Base-by-base conservation (phyloP, 371 early-diverging fungal genomes). In the Mucor piriformis region DNA sequence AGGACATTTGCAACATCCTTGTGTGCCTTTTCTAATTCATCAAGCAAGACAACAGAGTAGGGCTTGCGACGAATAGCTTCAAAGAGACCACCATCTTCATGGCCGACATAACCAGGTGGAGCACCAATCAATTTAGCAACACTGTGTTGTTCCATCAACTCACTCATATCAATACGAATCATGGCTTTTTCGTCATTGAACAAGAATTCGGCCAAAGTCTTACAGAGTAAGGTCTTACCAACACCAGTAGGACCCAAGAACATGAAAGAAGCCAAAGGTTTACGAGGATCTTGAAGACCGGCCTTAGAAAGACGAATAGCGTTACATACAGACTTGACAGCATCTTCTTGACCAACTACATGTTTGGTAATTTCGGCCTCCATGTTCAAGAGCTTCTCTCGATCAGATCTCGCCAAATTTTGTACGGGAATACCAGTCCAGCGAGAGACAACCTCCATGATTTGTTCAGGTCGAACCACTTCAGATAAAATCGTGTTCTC, bases 161-260 rank as follows among this genome's bases (percentile, higher is more conserved):
- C 95, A 69, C 88, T 88, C 96, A 96, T 96, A 66, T 97, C 97
- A 47, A 96, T 82, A 35, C 95, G 88, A 25, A 94, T 83, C 64
- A 97, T 86, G 0, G 89, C 88, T 33, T 86, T 80, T 57, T 94
- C 92, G 33, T 88, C 88, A 66, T 95, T 92, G 70, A 96, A 95
- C 29, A 97, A 61, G 71, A 93, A 92, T 66, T 87, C 79, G 6
- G 95, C 91, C 42, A 98, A 70, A 0, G 95, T 88, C 66, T 96
- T 96, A 70, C 92, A 91, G 25, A 98, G 80, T 57, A 73, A 67
- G 15, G 90, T 90, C 66, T 92, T 92, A 57, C 92, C 92, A 27
- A 93, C 93, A 66, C 97, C 97, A 13, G 94, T 95, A 18, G 95
- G 95, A 33, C 96, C 97, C 18, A 95, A 76, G 82, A 97, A 95